A percentile compares a stretch with the other conserved stretches of the same genome.
Evolutionary conservation across 2,329 filamentous ascomycete genomes (phyloP).

Genomic region (Nemania diffusa): DNA sequence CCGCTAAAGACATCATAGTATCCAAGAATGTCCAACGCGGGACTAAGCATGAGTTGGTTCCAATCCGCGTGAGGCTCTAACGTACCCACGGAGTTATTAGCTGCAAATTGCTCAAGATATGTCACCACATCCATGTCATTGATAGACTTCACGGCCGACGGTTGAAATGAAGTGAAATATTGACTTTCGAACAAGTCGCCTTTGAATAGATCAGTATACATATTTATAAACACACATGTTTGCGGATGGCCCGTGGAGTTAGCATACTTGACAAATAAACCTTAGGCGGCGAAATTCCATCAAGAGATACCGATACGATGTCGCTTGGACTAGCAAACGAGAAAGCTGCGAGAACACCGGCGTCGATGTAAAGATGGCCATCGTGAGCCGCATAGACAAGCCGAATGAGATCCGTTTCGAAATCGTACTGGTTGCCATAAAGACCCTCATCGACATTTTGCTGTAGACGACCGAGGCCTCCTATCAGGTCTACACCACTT

Average conservation of each 20-base stretch:
- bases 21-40: slow-evolving; percentile 41
- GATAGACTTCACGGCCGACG: slow-evolving; percentile 46
- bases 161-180: slow-evolving; percentile 28
- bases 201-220: slow-evolving; percentile 41
- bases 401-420: slow-evolving; percentile 49
- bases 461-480: slow-evolving; percentile 43
- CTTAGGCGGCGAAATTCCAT: background rate
- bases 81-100: slow-evolving; percentile 49
- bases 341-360: slow-evolving; percentile 47
- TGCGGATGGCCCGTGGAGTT: background rate
- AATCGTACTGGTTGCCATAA: slow-evolving; percentile 52
- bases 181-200: slow-evolving; percentile 36
- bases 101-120: slow-evolving; percentile 48
- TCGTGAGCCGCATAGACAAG: slow-evolving; percentile 50
- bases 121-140: slow-evolving; percentile 45
- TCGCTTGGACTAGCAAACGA: slow-evolving; percentile 45
- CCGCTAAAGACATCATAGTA: slow-evolving; percentile 49
- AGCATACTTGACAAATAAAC: background rate
- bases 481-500: slow-evolving; percentile 45
- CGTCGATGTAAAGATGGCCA: slow-evolving; percentile 47
- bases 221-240: background rate
- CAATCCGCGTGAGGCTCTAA: slow-evolving; percentile 56
- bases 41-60: slow-evolving; percentile 52
- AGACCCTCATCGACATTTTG: slow-evolving; percentile 44
- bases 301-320: background rate